Evolutionary conservation across 257 asterid species (phyloP).

Genomic region (Solanum virginianum): DNA sequence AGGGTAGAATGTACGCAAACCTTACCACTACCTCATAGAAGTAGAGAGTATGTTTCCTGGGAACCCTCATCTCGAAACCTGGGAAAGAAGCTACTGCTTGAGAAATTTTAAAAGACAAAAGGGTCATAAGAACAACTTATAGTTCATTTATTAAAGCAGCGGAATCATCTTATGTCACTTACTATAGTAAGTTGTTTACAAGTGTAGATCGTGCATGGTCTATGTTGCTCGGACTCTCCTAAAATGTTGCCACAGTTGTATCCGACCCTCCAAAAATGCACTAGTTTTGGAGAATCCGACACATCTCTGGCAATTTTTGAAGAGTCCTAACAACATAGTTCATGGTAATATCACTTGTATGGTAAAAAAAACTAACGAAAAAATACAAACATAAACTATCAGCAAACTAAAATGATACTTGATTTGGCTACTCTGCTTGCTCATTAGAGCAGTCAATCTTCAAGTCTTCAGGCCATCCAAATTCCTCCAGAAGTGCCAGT

Average conservation of each 20-base stretch:
- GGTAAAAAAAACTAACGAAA: neutral
- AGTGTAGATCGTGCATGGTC: neutral
- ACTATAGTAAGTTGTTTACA: neutral
- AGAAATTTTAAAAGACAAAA: neutral
- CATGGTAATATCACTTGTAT: neutral
- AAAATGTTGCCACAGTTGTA: neutral
- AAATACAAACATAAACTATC: neutral
- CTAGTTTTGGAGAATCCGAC: neutral
- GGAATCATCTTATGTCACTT: neutral
- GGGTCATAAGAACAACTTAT: neutral
- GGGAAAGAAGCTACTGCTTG: neutral
- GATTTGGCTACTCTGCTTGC: neutral
- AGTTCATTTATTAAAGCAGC: neutral
- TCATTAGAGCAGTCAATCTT: constrained; percentile 30
- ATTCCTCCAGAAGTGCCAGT: constrained; percentile 77
- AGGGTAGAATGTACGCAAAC: too few relatives aligned
- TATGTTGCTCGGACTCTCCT: neutral
- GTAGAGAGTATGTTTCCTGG: too few relatives aligned
- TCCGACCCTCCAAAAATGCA: neutral
- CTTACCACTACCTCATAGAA: too few relatives aligned
- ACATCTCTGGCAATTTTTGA: neutral
- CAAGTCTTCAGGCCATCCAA: constrained; percentile 65
- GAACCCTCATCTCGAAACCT: too few relatives aligned
- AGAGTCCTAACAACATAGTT: neutral
- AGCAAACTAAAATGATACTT: neutral